phyloP scores from a whole-genome alignment of 179 eudicot species.

The Vitellaria paradoxa region DNA sequence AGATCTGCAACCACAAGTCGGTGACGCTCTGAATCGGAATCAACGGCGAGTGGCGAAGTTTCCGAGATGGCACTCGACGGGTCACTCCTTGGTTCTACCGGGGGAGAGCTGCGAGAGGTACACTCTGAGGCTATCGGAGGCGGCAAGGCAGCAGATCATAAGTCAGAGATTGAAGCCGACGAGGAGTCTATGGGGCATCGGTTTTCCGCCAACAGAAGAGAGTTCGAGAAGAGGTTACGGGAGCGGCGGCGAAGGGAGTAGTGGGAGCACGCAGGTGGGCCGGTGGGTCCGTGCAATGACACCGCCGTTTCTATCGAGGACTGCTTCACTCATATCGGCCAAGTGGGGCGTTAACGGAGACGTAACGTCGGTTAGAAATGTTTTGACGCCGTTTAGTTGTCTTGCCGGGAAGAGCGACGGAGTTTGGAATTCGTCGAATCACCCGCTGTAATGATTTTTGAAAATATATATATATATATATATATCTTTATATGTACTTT shows the following conservation, averaged over 20 bases:
- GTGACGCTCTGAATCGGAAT: not conserved
- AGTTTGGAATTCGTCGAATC: too few species aligned
- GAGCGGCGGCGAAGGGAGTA: not conserved
- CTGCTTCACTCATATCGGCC: constrained; percentile 10
- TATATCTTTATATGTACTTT: too few species aligned
- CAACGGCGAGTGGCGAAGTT: constrained; percentile 23
- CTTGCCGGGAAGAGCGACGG: too few species aligned
- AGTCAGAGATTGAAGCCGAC: not conserved
- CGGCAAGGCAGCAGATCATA: constrained; percentile 24
- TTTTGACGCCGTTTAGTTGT: too few species aligned
- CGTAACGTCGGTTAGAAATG: not conserved
- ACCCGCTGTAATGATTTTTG: too few species aligned
- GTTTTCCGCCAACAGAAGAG: not conserved
- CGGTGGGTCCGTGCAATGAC: constrained; percentile 23
- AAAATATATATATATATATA: too few species aligned
- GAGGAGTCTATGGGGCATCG: constrained; percentile 12
- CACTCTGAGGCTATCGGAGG: constrained; percentile 26
- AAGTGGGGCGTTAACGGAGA: constrained; percentile 2
- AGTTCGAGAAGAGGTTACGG: constrained; percentile 10
- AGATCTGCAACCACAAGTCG: not conserved
- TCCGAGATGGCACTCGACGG: constrained; percentile 55
- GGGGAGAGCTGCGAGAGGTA: constrained; percentile 38
- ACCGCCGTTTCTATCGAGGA: constrained; percentile 20
- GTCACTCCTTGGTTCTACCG: constrained; percentile 37
- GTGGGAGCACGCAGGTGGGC: not conserved